Conservation (phyloP, 257 asterid species). For the Plectranthus barbatus region DNA sequence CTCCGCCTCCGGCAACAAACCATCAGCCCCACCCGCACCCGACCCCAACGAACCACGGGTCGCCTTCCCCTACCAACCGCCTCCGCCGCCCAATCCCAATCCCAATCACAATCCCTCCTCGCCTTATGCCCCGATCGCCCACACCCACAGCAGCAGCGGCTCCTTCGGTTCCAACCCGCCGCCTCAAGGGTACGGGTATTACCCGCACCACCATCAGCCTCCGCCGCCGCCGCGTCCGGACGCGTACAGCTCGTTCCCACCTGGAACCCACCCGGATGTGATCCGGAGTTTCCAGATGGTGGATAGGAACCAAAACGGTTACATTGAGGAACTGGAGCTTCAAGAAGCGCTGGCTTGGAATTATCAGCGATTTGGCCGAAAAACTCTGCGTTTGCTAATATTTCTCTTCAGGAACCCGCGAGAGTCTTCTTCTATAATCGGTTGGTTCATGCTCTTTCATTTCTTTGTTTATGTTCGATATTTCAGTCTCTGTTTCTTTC, state of each 20-base stretch:
- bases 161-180: conserved; percentile 21
- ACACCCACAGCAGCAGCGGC: conserved; percentile 15
- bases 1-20: conserved; percentile 20
- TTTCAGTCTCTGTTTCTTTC: not conserved
- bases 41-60: conserved; percentile 29
- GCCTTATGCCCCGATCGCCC: conserved; percentile 22
- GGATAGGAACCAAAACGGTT: conserved; percentile 67
- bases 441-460: conserved; percentile 19
- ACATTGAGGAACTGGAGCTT: conserved; percentile 67
- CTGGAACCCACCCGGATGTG: conserved; percentile 71
- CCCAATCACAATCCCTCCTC: conserved; percentile 16
- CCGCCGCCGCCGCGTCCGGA: conserved; percentile 36
- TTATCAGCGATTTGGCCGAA: conserved; percentile 46
- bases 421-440: conserved; percentile 47
- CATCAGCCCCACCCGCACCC: no score
- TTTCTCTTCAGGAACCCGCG: conserved; percentile 51
- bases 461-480: not conserved
- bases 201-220: conserved; percentile 18
- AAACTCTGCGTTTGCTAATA: conserved; percentile 68
- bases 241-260: conserved; percentile 42
- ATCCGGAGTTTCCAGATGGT: conserved; percentile 78
- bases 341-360: conserved; percentile 54
- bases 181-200: conserved; percentile 27
- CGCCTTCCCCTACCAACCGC: conserved; percentile 37
- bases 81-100: conserved; percentile 7